Conservation (phyloP, 345 rosid species). For the Salix arbutifolia region DNA sequence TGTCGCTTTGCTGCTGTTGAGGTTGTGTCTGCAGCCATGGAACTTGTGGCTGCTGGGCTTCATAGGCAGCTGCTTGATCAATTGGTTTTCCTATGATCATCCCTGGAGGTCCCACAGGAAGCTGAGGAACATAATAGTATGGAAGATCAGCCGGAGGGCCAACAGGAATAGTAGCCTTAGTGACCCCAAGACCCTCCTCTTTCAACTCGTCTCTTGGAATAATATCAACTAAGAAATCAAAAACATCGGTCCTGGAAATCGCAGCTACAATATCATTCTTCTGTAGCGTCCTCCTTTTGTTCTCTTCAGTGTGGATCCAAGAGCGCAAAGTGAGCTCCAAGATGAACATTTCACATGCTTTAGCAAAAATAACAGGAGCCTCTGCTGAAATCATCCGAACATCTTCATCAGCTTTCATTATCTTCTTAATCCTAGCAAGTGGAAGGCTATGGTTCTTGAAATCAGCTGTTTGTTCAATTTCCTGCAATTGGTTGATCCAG, state of each 20-base stretch:
- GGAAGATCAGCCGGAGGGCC: slow-evolving; percentile 40
- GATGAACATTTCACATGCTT: slow-evolving; percentile 47
- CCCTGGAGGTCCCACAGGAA: slow-evolving; percentile 31
- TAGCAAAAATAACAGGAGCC: slow-evolving; percentile 43
- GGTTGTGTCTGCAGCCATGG: slow-evolving; percentile 34
- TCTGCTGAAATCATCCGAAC: slow-evolving; percentile 51
- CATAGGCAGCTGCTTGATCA: slow-evolving; percentile 32
- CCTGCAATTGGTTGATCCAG: slow-evolving; percentile 43
- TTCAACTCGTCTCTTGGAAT: slow-evolving; percentile 45
- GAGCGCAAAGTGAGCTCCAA: slow-evolving; percentile 41
- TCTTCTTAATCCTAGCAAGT: slow-evolving; percentile 42
- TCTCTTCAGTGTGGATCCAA: slow-evolving; percentile 46
- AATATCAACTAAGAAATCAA: slow-evolving; percentile 45
- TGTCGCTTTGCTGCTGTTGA: slow-evolving; percentile 18
- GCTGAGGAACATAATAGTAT: slow-evolving; percentile 36
- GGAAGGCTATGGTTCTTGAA: slow-evolving; percentile 45
- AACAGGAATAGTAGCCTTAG: slow-evolving; percentile 31
- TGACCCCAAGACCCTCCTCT: slow-evolving; percentile 45
- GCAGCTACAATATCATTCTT: slow-evolving; percentile 47
- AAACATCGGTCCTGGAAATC: slow-evolving; percentile 40
- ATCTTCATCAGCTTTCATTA: slow-evolving; percentile 46
- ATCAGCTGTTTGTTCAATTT: slow-evolving; percentile 35
- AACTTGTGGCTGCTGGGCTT: slow-evolving; percentile 36
- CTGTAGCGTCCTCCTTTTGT: slow-evolving; percentile 42
- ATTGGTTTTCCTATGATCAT: slow-evolving; percentile 42